A percentile compares a stretch with the other conserved stretches of the same genome.
phyloP scores from a whole-genome alignment of 2,329 filamentous ascomycete genomes.

The Clonostachys solani region DNA sequence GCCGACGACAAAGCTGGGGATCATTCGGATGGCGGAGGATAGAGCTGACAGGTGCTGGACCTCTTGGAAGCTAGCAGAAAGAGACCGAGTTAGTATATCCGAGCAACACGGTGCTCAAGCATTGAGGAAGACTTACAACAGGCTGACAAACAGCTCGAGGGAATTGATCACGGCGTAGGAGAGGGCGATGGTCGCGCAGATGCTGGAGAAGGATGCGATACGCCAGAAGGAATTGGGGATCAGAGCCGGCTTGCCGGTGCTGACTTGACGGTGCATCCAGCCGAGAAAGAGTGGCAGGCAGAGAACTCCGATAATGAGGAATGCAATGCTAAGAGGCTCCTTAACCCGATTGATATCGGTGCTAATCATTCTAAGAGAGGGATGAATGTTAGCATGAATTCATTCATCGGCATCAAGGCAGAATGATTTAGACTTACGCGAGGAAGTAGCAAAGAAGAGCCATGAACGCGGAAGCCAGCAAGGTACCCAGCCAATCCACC shows the following conservation, averaged over 20 bases:
- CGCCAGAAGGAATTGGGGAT: conserved; percentile 61
- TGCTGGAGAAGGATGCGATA: conserved; percentile 49
- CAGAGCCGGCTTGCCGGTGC: conserved; percentile 40
- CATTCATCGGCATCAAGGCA: neutral
- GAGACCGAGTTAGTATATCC: neutral
- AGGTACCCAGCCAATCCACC: conserved; percentile 50
- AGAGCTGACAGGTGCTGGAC: conserved; percentile 40
- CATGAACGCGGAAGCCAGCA: conserved; percentile 38
- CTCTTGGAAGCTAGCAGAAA: conserved; percentile 40
- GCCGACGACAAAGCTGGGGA: conserved; percentile 40
- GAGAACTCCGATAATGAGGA: conserved; percentile 36
- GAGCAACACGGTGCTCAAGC: neutral
- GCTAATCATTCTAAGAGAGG: conserved; percentile 21
- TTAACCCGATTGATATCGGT: conserved; percentile 32
- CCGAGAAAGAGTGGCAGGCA: conserved; percentile 42
- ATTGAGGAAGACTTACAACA: conserved; percentile 34
- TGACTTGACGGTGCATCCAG: conserved; percentile 49
- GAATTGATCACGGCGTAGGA: conserved; percentile 38
- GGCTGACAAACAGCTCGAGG: conserved; percentile 39
- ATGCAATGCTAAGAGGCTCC: conserved; percentile 33
- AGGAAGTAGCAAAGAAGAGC: conserved; percentile 48
- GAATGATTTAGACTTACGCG: conserved; percentile 30
- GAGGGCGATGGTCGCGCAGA: conserved; percentile 46
- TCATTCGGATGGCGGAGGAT: conserved; percentile 35
- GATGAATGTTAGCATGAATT: conserved; percentile 1